These are phyloP conservation scores for Sapria himalayana DNA, from an alignment of 345 rosid genomes.

Conservation along the genomic window DNA sequence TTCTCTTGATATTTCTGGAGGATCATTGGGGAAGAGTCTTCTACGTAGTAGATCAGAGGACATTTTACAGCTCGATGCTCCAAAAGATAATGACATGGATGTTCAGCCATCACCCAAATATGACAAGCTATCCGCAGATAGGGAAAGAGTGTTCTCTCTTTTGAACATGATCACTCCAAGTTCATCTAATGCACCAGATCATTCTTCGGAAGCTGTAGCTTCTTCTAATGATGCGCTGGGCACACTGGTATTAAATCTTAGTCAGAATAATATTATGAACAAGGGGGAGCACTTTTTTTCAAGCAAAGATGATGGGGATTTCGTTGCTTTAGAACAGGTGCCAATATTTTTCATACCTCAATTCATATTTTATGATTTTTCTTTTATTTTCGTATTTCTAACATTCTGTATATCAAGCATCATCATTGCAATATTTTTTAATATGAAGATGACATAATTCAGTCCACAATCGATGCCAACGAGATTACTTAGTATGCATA, in stretches of 20 bases:
- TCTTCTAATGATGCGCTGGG: constrained; percentile 20
- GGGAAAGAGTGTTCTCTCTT: constrained; percentile 16
- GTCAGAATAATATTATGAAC: constrained; percentile 14
- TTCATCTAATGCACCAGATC: constrained; percentile 16
- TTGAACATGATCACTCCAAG: constrained; percentile 12
- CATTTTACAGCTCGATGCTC: constrained; percentile 14
- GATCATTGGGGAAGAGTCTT: constrained; percentile 22
- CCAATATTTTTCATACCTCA: background rate
- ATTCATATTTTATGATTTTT: background rate
- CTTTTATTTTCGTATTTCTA: too few relatives aligned
- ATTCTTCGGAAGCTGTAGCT: constrained; percentile 12
- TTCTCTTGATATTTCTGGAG: constrained; percentile 44
- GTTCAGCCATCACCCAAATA: constrained; percentile 16
- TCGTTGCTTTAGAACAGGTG: constrained; percentile 90
- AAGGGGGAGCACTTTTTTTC: constrained; percentile 25
- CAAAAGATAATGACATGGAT: constrained; percentile 18
- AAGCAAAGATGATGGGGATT: constrained; percentile 61
- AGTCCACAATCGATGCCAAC: too few relatives aligned
- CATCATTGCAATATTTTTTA: too few relatives aligned
- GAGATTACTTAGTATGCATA: too few relatives aligned
- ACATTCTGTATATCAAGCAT: too few relatives aligned
- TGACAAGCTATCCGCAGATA: constrained; percentile 15
- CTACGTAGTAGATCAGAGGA: constrained; percentile 19
- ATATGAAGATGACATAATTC: too few relatives aligned
- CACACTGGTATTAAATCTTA: constrained; percentile 8